Conservation (phyloP, 768 basidiomycete species). For the Lyophyllum shimeji region DNA sequence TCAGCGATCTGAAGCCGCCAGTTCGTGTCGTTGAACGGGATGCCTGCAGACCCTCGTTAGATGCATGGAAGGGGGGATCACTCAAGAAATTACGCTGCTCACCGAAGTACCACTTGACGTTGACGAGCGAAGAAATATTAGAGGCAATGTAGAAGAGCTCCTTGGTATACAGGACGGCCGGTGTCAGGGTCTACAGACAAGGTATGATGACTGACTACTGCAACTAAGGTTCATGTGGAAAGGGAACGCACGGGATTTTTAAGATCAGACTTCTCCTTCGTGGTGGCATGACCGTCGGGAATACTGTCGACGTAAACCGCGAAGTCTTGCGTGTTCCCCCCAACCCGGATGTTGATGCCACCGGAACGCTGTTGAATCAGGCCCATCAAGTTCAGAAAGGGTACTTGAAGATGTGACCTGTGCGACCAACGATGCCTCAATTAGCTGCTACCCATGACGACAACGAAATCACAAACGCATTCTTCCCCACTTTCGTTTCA, state of each 20-base stretch:
- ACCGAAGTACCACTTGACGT: conserved; percentile 67
- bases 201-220: not conserved
- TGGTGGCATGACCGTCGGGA: conserved; percentile 36
- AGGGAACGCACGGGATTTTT: conserved; percentile 30
- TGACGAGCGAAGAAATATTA: conserved; percentile 56
- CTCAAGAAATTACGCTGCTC: conserved; percentile 2
- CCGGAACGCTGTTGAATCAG: conserved; percentile 58
- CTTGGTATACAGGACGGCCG: conserved; percentile 60
- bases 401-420: conserved; percentile 49
- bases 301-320: conserved; percentile 42
- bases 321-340: conserved; percentile 67
- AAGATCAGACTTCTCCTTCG: conserved; percentile 36
- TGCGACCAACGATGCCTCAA: too few relatives aligned
- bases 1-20: conserved; percentile 57
- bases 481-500: conserved; percentile 44
- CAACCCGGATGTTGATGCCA: conserved; percentile 53
- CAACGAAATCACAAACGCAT: conserved; percentile 37
- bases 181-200: conserved; percentile 52
- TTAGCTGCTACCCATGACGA: too few relatives aligned
- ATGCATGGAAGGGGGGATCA: too few relatives aligned
- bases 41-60: conserved; percentile 22
- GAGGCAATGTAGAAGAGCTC: conserved; percentile 67
- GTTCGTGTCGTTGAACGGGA: conserved; percentile 70
- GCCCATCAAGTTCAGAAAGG: conserved; percentile 67
- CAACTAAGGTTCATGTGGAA: not conserved